phyloP scores from a whole-genome alignment of 1,284 basidiomycete species.

The Puccinia horiana region DNA sequence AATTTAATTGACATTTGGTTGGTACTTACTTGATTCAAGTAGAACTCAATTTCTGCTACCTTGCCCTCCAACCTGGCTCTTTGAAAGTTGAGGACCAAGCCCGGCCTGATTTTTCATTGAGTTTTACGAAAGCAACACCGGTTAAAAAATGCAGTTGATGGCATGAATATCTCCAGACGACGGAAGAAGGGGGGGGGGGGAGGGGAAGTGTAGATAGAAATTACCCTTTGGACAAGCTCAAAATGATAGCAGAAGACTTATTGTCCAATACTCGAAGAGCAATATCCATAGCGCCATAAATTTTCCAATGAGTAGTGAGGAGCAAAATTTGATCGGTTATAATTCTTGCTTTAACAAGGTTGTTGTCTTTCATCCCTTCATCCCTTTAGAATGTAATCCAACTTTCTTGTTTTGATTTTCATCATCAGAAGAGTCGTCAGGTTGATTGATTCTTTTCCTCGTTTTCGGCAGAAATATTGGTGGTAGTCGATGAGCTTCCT shows the following conservation, averaged over 20 bases:
- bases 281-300: slow-evolving; percentile 30
- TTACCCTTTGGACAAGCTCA: slow-evolving; percentile 30
- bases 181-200: not conserved
- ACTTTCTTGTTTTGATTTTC: no score
- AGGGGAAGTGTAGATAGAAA: no score
- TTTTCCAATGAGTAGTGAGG: slow-evolving; percentile 25
- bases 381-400: not conserved
- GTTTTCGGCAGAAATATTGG: no score
- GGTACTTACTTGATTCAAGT: slow-evolving; percentile 12
- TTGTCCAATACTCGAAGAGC: slow-evolving; percentile 18
- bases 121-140: not conserved
- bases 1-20: not conserved
- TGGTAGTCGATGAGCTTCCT: no score
- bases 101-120: not conserved
- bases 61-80: slow-evolving; percentile 28
- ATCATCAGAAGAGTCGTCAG: no score
- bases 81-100: slow-evolving; percentile 27
- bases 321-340: not conserved
- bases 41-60: not conserved
- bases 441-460: not conserved
- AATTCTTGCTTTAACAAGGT: slow-evolving; percentile 5
- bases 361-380: not conserved
- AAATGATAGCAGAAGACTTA: not conserved
- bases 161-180: not conserved
- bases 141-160: not conserved